Evolutionary conservation across 2,329 filamentous ascomycete genomes (phyloP), one percentile per base, ranked within the genome.

Genomic region (Dactylellina haptotyla): DNA sequence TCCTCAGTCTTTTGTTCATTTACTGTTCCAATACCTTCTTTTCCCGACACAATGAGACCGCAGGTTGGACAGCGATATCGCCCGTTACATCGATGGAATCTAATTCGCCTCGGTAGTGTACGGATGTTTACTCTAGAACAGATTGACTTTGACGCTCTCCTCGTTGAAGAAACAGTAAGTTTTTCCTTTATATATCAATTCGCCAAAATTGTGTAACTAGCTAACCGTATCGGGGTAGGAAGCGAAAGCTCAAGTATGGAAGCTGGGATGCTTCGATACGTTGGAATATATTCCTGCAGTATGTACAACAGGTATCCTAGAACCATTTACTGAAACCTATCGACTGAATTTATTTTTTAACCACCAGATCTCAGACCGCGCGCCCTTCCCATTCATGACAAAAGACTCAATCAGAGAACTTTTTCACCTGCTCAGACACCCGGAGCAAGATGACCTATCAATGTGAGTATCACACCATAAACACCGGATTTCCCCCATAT

Each of bases 181-280:
- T n/a, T 14, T 26, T 50, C 2, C 1, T 54, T 34, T 30, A 34
- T 43, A 20, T 5, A n/a, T 2, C 2, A 48, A 39, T 51, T 20
- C 23, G 25, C 9, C 20, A 1, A 3, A 20, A 26, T 25, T 8
- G 4, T 28, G 34, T 53, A 45, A 63, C 32, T 53, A 16, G n/a
- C 28, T 34, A 34, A 53, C 23, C 8, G 3, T 8, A 25, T 54
- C 5, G 4, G 20, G 10, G 18, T 51, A 69, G 64, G 46, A 54
- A 34, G 46, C 54, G 3, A 26, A 25, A 12, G 6, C 9, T 8
- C 64, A 69, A 32, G 23, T 20, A 18, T 69, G 64, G 64, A 48
- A 56, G 43, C 45, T 69, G 2, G 46, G 46, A 5, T 69, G 64
- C 28, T 62, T 69, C 30, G 64, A 69, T 69, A 62, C 20, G 1